phyloP scores from a whole-genome alignment of 345 rosid genomes.

The Gossypium anomalum region DNA sequence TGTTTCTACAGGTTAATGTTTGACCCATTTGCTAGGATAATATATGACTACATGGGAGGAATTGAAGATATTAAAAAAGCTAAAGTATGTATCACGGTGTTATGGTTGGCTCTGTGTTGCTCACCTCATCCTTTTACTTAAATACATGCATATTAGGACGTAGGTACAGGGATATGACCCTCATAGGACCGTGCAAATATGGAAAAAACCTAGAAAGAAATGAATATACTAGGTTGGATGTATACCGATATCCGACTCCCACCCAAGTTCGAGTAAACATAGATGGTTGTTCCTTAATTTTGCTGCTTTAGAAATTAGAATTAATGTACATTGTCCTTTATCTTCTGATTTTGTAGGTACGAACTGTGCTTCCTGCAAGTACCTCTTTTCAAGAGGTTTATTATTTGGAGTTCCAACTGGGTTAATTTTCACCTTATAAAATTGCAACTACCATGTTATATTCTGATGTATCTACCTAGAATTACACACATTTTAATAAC shows the following conservation, averaged over 20 bases:
- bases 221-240: not conserved
- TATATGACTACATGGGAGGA: slow-evolving; percentile 90
- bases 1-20: slow-evolving; percentile 66
- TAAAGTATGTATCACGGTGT: slow-evolving; percentile 61
- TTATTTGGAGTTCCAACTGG: not conserved
- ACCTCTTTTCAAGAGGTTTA: slow-evolving; percentile 60
- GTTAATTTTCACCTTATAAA: slow-evolving; percentile 3
- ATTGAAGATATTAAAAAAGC: slow-evolving; percentile 82
- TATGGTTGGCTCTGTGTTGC: slow-evolving; percentile 8
- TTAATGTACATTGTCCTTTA: slow-evolving; percentile 17
- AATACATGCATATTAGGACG: not conserved
- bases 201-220: not conserved
- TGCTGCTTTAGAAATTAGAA: slow-evolving; percentile 15
- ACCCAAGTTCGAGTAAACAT: not conserved
- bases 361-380: slow-evolving; percentile 52
- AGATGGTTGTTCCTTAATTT: slow-evolving; percentile 27
- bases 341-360: slow-evolving; percentile 39
- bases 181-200: not conserved
- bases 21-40: slow-evolving; percentile 78
- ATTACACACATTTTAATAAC: not conserved
- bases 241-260: not conserved
- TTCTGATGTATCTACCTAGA: not conserved
- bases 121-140: not conserved
- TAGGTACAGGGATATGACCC: not conserved
- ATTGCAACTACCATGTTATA: not conserved